Conservation (phyloP, 2,329 filamentous ascomycete species). For the Aspergillus sp. region DNA sequence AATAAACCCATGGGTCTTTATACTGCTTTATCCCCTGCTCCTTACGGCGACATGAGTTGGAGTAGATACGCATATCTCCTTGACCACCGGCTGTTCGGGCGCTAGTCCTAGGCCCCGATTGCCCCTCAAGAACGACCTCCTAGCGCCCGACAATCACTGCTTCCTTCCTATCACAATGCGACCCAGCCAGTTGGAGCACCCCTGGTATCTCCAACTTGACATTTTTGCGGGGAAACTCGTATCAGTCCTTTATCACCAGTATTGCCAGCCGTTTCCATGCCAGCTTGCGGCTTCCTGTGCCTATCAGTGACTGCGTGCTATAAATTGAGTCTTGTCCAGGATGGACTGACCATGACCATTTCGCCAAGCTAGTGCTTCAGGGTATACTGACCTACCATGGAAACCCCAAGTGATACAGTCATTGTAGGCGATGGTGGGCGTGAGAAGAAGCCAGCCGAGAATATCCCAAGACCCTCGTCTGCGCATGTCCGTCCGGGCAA, state of each 20-base stretch:
- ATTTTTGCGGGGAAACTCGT: neutral
- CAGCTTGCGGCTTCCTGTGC: neutral
- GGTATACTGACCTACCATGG: neutral
- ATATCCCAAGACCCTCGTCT: neutral
- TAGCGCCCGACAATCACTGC: neutral
- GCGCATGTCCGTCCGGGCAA: neutral
- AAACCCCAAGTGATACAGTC: neutral
- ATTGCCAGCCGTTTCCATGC: neutral
- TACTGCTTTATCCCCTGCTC: neutral
- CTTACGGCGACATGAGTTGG: neutral
- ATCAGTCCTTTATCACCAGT: neutral
- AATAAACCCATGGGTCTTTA: neutral
- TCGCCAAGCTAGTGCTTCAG: too few relatives aligned
- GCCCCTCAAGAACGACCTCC: neutral
- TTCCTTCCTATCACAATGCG: neutral
- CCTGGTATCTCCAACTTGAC: neutral
- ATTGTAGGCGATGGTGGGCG: too few relatives aligned
- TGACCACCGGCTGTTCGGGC: neutral
- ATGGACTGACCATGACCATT: neutral
- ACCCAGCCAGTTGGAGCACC: neutral
- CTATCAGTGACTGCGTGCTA: neutral
- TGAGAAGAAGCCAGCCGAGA: neutral
- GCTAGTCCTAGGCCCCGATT: neutral
- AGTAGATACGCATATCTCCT: neutral
- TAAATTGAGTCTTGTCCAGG: neutral